phyloP scores from a whole-genome alignment of 495 filamentous ascomycete species.

The Chaetomidium leptoderma region DNA sequence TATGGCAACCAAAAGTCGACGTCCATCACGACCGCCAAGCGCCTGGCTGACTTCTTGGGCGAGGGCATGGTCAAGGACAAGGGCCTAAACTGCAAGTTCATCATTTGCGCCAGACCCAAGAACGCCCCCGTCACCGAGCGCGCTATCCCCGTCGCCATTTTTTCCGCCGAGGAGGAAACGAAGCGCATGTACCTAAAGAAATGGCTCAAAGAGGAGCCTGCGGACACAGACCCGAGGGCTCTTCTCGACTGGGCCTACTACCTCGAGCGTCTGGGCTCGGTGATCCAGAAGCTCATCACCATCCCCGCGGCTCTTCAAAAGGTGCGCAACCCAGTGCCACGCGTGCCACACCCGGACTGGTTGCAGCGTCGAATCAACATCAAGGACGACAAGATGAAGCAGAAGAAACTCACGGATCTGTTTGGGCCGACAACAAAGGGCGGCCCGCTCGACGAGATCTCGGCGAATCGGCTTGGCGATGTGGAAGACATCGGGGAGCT shows the following conservation, averaged over 20 bases:
- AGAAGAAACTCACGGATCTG: constrained; percentile 96
- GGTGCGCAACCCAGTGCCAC: constrained; percentile 85
- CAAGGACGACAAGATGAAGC: constrained; percentile 95
- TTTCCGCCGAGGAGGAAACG: constrained; percentile 82
- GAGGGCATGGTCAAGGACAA: constrained; percentile 99
- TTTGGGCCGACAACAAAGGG: constrained; percentile 61
- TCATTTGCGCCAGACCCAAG: constrained; percentile 83
- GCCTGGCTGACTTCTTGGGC: constrained; percentile 90
- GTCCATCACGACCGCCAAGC: constrained; percentile 95
- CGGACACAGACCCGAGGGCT: constrained; percentile 82
- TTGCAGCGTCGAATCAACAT: constrained; percentile 85
- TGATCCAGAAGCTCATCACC: constrained; percentile 97
- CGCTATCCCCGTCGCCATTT: constrained; percentile 93
- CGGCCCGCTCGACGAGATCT: constrained; percentile 62
- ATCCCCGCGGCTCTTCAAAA: constrained; percentile 97
- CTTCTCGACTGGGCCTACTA: constrained; percentile 98
- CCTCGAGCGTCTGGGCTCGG: constrained; percentile 85
- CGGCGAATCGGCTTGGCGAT: constrained; percentile 54
- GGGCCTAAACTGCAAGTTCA: constrained; percentile 98
- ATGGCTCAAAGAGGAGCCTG: constrained; percentile 92
- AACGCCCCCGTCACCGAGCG: constrained; percentile 91
- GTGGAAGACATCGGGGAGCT: constrained; percentile 80
- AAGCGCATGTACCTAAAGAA: constrained; percentile 89
- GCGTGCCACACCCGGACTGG: constrained; percentile 95
- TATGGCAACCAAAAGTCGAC: constrained; percentile 95